phyloP scores from a whole-genome alignment of 768 basidiomycete species.

The Phlebiopsis gigantea region DNA sequence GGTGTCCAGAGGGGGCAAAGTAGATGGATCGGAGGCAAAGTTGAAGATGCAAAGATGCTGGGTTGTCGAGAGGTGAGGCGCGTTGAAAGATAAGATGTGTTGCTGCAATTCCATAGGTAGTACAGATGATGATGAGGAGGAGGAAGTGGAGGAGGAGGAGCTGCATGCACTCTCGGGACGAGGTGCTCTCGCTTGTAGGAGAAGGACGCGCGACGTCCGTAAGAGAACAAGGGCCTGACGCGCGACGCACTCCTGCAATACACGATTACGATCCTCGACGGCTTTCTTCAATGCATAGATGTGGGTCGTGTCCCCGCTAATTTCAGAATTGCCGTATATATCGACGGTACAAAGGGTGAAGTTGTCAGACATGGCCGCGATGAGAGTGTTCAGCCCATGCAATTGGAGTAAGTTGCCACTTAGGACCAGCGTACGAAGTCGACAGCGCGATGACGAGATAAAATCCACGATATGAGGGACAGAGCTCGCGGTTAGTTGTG shows the following conservation, averaged over 20 bases:
- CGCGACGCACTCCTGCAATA: too few species aligned
- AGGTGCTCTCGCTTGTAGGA: neutral
- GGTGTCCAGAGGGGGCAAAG: neutral
- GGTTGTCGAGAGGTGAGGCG: neutral
- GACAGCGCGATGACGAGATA: neutral
- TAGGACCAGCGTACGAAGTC: neutral
- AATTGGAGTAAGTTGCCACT: neutral
- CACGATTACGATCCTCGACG: too few species aligned
- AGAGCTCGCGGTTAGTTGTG: neutral
- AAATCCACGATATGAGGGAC: neutral
- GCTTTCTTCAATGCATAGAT: neutral
- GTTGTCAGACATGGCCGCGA: neutral
- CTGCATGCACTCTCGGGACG: too few species aligned
- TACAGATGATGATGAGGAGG: neutral
- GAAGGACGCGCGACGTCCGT: neutral
- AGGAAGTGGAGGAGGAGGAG: neutral
- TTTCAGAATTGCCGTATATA: neutral
- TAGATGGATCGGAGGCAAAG: neutral
- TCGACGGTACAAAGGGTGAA: neutral
- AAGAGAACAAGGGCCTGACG: neutral
- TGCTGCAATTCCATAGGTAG: slow-evolving; percentile 1
- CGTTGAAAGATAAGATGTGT: slow-evolving; percentile 3
- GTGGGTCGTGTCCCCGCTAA: too few species aligned
- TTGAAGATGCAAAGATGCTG: slow-evolving; percentile 2
- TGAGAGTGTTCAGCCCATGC: neutral